phyloP scores from a whole-genome alignment of 495 filamentous ascomycete species.

The Recurvomyces mirabilis region DNA sequence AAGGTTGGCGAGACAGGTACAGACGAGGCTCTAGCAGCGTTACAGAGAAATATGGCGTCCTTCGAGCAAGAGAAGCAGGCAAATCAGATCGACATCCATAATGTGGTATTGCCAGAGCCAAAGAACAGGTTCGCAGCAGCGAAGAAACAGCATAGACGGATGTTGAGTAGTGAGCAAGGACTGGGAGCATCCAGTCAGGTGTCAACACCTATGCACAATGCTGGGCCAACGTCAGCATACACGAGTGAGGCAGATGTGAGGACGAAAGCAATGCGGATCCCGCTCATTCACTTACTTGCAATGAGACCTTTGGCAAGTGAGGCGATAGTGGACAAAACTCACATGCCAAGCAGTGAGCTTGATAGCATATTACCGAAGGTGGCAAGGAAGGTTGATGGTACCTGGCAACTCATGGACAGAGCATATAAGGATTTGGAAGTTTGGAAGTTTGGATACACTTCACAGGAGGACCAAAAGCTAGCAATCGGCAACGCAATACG shows the following conservation, averaged over 20 bases:
- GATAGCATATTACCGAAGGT: slow-evolving; percentile 24
- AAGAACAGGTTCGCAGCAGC: slow-evolving; percentile 12
- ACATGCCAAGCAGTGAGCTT: slow-evolving; percentile 22
- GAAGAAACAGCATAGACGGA: slow-evolving; percentile 11
- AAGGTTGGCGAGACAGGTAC: slow-evolving; percentile 18
- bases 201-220: background rate
- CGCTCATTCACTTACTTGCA: slow-evolving; percentile 29
- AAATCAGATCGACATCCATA: slow-evolving; percentile 22
- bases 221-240: slow-evolving; percentile 22
- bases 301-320: slow-evolving; percentile 19
- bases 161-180: background rate
- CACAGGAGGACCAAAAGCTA: slow-evolving; percentile 54
- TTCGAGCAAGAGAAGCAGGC: slow-evolving; percentile 30
- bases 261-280: slow-evolving; percentile 21
- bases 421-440: slow-evolving; percentile 74
- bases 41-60: slow-evolving; percentile 28
- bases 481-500: slow-evolving; percentile 80
- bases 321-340: slow-evolving; percentile 19
- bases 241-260: slow-evolving; percentile 18
- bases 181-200: slow-evolving; percentile 2
- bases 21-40: slow-evolving; percentile 28
- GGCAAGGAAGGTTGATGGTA: slow-evolving; percentile 24
- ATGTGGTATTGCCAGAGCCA: slow-evolving; percentile 6
- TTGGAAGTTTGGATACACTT: slow-evolving; percentile 62
- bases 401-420: slow-evolving; percentile 40